Conservation (phyloP, 2,329 filamentous ascomycete species). For the Neonectria hederae region DNA sequence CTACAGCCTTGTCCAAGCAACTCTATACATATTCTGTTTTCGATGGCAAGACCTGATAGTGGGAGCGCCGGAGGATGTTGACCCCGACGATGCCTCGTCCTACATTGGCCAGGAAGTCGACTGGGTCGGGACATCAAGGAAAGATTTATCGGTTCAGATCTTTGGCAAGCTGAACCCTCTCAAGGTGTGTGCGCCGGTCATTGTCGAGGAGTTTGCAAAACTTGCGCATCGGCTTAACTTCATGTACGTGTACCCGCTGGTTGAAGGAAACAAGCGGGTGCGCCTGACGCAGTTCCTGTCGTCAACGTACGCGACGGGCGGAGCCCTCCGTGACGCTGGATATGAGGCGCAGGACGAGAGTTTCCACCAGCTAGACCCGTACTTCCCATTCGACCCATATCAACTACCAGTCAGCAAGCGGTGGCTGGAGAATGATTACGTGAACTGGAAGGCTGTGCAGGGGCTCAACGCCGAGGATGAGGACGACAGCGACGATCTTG, state of each 20-base stretch:
- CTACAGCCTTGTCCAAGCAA: slow-evolving; percentile 87
- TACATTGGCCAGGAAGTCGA: slow-evolving; percentile 76
- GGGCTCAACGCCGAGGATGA: slow-evolving; percentile 70
- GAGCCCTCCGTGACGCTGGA: slow-evolving; percentile 61
- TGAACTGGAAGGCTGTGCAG: slow-evolving; percentile 79
- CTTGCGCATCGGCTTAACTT: slow-evolving; percentile 87
- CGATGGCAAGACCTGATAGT: slow-evolving; percentile 90
- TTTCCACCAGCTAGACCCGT: slow-evolving; percentile 87
- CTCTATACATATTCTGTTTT: slow-evolving; percentile 97
- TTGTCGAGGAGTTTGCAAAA: slow-evolving; percentile 91
- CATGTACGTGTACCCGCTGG: slow-evolving; percentile 86
- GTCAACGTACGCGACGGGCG: slow-evolving; percentile 64
- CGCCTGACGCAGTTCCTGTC: slow-evolving; percentile 77
- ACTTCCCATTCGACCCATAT: slow-evolving; percentile 98
- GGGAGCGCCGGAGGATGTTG: slow-evolving; percentile 67
- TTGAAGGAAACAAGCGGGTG: slow-evolving; percentile 93
- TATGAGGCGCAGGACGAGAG: slow-evolving; percentile 72
- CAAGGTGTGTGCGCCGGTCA: slow-evolving; percentile 90
- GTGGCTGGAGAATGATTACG: slow-evolving; percentile 88
- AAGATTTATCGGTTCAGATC: slow-evolving; percentile 79
- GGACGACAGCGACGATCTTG: slow-evolving; percentile 63
- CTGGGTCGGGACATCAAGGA: slow-evolving; percentile 80
- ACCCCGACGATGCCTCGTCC: slow-evolving; percentile 68
- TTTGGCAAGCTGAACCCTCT: slow-evolving; percentile 92
- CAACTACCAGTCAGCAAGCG: slow-evolving; percentile 85